Base-by-base conservation (phyloP, 306 rosid species). In the Rosa rugosa region DNA sequence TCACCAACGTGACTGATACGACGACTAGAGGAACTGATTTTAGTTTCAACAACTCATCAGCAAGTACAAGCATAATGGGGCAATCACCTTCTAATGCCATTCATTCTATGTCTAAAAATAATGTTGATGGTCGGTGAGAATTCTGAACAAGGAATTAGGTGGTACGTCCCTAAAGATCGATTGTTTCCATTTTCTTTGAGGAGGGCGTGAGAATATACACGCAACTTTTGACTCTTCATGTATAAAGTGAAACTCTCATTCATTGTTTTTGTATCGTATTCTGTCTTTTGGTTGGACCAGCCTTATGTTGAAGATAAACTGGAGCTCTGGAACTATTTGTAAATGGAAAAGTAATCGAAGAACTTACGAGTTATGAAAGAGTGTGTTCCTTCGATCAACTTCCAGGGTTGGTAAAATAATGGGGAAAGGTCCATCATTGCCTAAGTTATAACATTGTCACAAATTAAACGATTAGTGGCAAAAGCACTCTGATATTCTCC, bases 51-150 rank as follows among this genome's bases (percentile, higher is more conserved):
- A 69, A 56, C 63, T 79, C 87, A 53, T 66, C 84, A 17, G 60
- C 83, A 64, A 77, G 84, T 79, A 80, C 86, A 1, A 90, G 81
- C 81, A 31, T 46, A 2, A 72, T 75, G 14, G 91, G 78, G 40
- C 67, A 17, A n/a, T 84, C 86, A 45, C 88, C 86, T 9, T 17
- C 17, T 0, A 63, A 22, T 75, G 75, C 27, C 66, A 59, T 85
- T 75, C 62, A 71, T 73, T 49, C 92, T 5, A 78, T 81, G 80
- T 87, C 86, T 69, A 10, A 13, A 36, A 73, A 31, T 6, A 22
- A 65, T 51, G 66, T 80, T 5, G 83, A 83, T 36, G 90, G 90
- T 41, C 66, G 85, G 69, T 89, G 66, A 85, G 38, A 68, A 71
- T 22, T 64, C 5, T 56, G 22, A 31, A 6, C 16, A 17, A 54